phyloP scores from a whole-genome alignment of 768 basidiomycete genomes.

The Xerocomellus dryophilus region DNA sequence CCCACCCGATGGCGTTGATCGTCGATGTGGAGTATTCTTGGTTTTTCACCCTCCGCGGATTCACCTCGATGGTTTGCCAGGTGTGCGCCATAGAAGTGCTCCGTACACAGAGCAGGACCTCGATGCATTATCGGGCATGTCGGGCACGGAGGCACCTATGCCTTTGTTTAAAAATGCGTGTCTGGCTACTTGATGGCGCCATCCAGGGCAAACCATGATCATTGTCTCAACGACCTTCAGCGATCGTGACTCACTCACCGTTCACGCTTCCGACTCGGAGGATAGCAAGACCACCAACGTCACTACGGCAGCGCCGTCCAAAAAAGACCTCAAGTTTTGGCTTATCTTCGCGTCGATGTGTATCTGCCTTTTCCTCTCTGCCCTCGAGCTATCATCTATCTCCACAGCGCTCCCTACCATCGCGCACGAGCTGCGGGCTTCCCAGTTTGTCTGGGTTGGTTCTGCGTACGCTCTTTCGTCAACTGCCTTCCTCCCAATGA shows the following conservation, averaged over 20 bases:
- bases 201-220: background rate
- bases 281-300: background rate
- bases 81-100: background rate
- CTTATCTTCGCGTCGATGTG: constrained; percentile 28
- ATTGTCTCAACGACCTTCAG: background rate
- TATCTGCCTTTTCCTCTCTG: constrained; percentile 25
- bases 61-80: background rate
- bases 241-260: background rate
- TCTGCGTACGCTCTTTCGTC: constrained; percentile 36
- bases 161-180: background rate
- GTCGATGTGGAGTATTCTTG: background rate
- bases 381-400: constrained; percentile 27
- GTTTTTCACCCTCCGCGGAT: background rate
- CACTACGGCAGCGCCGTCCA: background rate
- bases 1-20: background rate
- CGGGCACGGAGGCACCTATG: background rate
- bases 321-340: constrained; percentile 25
- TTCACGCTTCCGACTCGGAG: background rate
- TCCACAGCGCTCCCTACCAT: constrained; percentile 37
- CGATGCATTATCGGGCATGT: background rate
- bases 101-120: background rate
- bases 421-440: constrained; percentile 23
- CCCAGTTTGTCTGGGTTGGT: constrained; percentile 38
- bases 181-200: background rate
- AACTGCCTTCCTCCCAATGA: constrained; percentile 38